Evolutionary conservation across 2,329 filamentous ascomycete species (phyloP).

Genomic region (Arthroderma uncinatum): DNA sequence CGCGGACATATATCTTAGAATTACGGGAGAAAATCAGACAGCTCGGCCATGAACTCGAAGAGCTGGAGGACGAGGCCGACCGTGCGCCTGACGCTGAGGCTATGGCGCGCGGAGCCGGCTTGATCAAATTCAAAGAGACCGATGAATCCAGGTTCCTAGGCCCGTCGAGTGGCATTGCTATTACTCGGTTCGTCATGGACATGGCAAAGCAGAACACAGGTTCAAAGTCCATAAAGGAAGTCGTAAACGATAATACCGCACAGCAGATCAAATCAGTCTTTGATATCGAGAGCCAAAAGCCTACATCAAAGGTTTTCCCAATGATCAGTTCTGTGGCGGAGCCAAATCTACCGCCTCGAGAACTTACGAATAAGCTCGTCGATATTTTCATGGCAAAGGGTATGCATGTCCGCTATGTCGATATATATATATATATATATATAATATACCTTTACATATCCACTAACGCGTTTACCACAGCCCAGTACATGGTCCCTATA

Average conservation of each 20-base stretch:
- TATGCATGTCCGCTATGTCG: conserved; percentile 28
- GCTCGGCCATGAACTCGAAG: conserved; percentile 69
- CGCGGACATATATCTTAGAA: conserved; percentile 82
- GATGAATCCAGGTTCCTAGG: conserved; percentile 87
- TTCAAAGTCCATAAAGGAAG: conserved; percentile 79
- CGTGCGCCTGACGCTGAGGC: conserved; percentile 64
- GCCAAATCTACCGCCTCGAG: conserved; percentile 58
- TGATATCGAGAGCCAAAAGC: conserved; percentile 52
- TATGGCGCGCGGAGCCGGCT: conserved; percentile 73
- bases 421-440: too few species aligned
- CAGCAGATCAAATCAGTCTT: conserved; percentile 58
- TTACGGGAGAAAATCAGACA: conserved; percentile 76
- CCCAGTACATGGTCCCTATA: conserved; percentile 76
- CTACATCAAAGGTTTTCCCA: conserved; percentile 72
- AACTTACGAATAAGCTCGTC: conserved; percentile 65
- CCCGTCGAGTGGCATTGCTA: conserved; percentile 88
- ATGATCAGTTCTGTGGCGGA: conserved; percentile 79
- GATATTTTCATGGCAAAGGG: conserved; percentile 80
- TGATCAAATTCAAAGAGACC: conserved; percentile 71
- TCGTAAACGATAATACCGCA: conserved; percentile 66
- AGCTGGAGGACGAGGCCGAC: conserved; percentile 66
- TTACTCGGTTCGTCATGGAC: conserved; percentile 91
- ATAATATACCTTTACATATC: too few species aligned
- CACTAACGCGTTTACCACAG: conserved; percentile 35
- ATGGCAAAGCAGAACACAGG: conserved; percentile 89